Percentiles rank a stretch among this genome's conserved stretches.
Evolutionary conservation across 164 flowering plant genomes (phyloP).

Genomic region (Umbellularia californica): DNA sequence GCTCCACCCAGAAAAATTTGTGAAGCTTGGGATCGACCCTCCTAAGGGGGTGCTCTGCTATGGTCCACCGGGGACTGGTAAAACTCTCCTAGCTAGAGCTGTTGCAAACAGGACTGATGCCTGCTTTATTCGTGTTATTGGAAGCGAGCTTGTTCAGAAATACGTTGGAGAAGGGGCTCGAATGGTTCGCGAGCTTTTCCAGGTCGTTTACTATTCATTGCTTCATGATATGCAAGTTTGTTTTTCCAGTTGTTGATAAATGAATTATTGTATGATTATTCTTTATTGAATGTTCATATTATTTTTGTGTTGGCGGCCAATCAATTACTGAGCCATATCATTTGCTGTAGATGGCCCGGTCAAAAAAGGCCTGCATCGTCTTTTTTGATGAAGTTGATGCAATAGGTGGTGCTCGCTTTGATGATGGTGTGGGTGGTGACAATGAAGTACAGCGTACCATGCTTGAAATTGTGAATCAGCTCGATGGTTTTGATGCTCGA

Average conservation of each 20-base stretch:
- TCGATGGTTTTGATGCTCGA: constrained; percentile 85
- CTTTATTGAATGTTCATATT: too few species aligned
- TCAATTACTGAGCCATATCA: not conserved
- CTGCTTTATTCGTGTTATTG: constrained; percentile 95
- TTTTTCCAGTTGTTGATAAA: not conserved
- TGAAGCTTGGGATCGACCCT: constrained; percentile 98
- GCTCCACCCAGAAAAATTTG: constrained; percentile 99
- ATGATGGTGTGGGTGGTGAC: constrained; percentile 97
- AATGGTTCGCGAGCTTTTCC: constrained; percentile 96
- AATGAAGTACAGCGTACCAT: constrained; percentile 97
- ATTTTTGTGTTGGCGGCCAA: not conserved
- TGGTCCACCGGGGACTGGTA: constrained; percentile 99
- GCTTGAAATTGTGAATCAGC: constrained; percentile 88
- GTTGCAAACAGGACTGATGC: constrained; percentile 99
- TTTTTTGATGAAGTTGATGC: constrained; percentile 99
- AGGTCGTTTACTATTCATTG: constrained; percentile 36
- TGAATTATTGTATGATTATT: too few species aligned
- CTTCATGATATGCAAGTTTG: not conserved
- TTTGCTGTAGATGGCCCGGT: constrained; percentile 87
- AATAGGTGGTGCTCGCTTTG: constrained; percentile 97
- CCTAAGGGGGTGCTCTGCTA: constrained; percentile 98
- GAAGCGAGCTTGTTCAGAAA: constrained; percentile 97
- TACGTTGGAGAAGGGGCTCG: constrained; percentile 98
- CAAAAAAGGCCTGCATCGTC: constrained; percentile 94
- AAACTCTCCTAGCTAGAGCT: constrained; percentile 95